Base-by-base conservation (phyloP, 106 monocot species). In the Alisma plantagoaquatica region DNA sequence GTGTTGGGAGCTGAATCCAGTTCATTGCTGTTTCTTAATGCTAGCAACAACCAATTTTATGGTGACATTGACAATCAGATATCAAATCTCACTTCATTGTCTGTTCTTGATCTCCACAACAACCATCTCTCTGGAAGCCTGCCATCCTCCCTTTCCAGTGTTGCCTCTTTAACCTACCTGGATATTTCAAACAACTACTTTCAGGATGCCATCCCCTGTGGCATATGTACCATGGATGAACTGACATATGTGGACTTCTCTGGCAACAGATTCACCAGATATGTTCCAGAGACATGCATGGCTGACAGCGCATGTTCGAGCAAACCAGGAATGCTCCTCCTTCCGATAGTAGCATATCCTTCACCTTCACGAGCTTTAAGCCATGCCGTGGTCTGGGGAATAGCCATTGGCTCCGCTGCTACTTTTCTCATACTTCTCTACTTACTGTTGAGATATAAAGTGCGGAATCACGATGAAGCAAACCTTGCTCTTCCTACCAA, bases 41-140 rank as follows among this genome's bases (percentile, higher is more conserved):
- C 70, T 15, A 94, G 94, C 57, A 84, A 84, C 32, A 94, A 94
- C 67, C 55, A 65, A 27, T 78, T 94, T 63, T 72, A 77, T 8
- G 81, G 94, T 42, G 32, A 46, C 31, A 58, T 94, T 21, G 25
- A 42, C 3, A 64, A 64, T 33, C 48, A 60, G n/a, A 18, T 93
- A 27, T 93, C 77, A 0, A 88, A 84, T 33, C 73, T 94, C 28
- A 80, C 94, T 20, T 81, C 87, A 2, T 52, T 94, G 42, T 30
- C 88, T 27, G 54, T 77, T 59, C 80, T 94, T 46, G 94, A 94
- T 49, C 80, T 94, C 64, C 87, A 88, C 42, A 73, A 73, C 67
- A 94, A 94, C 55, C 53, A 32, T 20, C 66, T 94, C 45, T 65
- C 54, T 12, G 92, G 92, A 12, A 57, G 50, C 11, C 61, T 93